phyloP scores from a whole-genome alignment of 306 rosid species.

The Herpetospermum pedunculosum region DNA sequence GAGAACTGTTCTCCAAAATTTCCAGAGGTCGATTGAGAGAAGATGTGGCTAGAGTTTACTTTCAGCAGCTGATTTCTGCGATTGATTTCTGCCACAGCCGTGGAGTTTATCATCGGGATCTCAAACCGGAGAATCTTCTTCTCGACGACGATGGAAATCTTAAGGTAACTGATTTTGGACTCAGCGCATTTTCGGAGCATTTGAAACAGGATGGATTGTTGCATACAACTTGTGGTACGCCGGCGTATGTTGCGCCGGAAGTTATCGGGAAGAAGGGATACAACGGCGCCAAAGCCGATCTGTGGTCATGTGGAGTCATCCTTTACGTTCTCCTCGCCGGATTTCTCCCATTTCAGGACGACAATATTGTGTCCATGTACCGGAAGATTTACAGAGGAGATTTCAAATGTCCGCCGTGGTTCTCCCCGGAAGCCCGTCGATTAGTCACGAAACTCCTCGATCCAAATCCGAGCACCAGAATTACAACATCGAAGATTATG shows the following conservation, averaged over 20 bases:
- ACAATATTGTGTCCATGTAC: constrained; percentile 70
- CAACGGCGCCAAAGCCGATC: constrained; percentile 86
- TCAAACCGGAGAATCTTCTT: constrained; percentile 56
- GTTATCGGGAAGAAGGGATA: constrained; percentile 79
- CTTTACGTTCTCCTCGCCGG: constrained; percentile 89
- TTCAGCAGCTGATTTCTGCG: constrained; percentile 88
- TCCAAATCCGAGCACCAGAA: constrained; percentile 57
- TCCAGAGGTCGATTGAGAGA: constrained; percentile 60
- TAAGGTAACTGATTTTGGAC: constrained; percentile 84
- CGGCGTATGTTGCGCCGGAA: constrained; percentile 95
- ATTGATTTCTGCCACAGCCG: constrained; percentile 93
- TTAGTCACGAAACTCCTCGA: constrained; percentile 62
- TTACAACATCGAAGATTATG: constrained; percentile 47
- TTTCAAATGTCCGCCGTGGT: constrained; percentile 93
- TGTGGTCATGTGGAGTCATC: constrained; percentile 95
- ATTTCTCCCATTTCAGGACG: constrained; percentile 79
- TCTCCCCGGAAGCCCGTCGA: constrained; percentile 54
- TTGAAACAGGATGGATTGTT: constrained; percentile 55
- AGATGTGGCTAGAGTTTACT: constrained; percentile 61
- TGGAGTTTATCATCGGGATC: constrained; percentile 87
- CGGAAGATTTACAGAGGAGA: constrained; percentile 78
- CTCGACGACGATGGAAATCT: constrained; percentile 65
- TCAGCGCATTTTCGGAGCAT: constrained; percentile 64
- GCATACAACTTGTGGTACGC: constrained; percentile 91
- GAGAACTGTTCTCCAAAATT: constrained; percentile 78